Base-by-base conservation (phyloP, 768 basidiomycete species). In the Sistotremastrum niveocremeum region DNA sequence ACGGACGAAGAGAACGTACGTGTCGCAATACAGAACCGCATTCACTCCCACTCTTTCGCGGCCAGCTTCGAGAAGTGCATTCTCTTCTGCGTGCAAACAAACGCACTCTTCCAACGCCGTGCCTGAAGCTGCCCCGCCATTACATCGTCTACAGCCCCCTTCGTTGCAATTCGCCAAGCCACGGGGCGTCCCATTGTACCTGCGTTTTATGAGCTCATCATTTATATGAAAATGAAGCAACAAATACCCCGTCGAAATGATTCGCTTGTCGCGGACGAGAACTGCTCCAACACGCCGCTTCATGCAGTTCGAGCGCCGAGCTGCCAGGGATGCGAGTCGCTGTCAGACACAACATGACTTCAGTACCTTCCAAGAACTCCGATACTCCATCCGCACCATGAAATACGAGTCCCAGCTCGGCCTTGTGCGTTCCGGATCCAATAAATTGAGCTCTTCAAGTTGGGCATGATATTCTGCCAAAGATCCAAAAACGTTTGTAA, bases 61-160 rank as follows among this genome's bases (percentile, higher is more conserved):
- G 11, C 95, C 94, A 1, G 90, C 90, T 65, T 98, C 94, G 2
- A 98, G 64, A 9, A 98, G 68, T 0, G 94, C 95, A 57, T 98
- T 99, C 65, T 99, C 95, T 63, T 99, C 95, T 0, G 95, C 95
- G 60, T 99, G 95, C 7, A 99, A 65, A 57, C 95, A 99, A 2
- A 98, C 68, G 56, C 95, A 99, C 58, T 88, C 88, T 36, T 74
- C 69, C 30, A 63, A 62, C 3, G 67, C 61, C 7, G 38, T 9
- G 7, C 20, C 12, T 41, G 61, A 56, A 6, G 65, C 63, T 2
- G 65, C 67, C 12, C 72, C 75, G 29, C 12, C 4, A 52, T 74
- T 73, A 63, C 95, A 99, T 31, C 77, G 71, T 3, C 66, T 52
- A 60, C 95, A 99, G 11, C 95, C 94, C 5, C 94, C 95, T 68